Evolutionary conservation across 2,329 filamentous ascomycete species (phyloP), one percentile per base, ranked within the genome.

Genomic region (Beauveria sp.): DNA sequence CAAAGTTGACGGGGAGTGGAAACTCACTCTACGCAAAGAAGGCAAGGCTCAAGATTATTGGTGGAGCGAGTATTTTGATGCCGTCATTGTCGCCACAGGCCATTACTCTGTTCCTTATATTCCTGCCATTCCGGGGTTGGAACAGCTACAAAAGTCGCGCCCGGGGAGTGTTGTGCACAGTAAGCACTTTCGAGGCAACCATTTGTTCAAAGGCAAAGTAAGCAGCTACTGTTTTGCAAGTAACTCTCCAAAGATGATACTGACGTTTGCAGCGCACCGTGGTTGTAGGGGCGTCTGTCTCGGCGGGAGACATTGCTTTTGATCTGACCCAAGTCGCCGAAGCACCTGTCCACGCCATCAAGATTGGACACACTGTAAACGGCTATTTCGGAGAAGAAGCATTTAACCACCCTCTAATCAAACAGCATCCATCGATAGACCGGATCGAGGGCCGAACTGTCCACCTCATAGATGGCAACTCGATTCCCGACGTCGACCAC

Each of bases 11-110:
- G 65, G 70, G 0, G 79, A 80, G 70, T 87, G 80, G 84, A 75
- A 75, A 46, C 66, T 86, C 3, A 81, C 78, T 1, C 67, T 88
- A 26, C 68, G 71, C 16, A 71, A 73, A 58, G 69, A 71, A 3
- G 73, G 73, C 3, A 65, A 69, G 1, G 63, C 70, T 16, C 70
- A 71, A 46, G 82, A 87, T 65, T 79, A 81, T 63, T 88, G 86
- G 84, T 87, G 85, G 85, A 73, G 72, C 0, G 86, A 88, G 67
- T 73, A 73, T 30, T 87, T 87, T 61, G 85, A 88, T 66, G 84
- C 82, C 0, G 77, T 87, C 0, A 74, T 86, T 0, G 79, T 87
- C 3, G 85, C 83, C 1, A 84, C 77, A 40, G 85, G 85, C 0
- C 84, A 86, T 65, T 87, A 83, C 65, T 79, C 75, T 34, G 82